Evolutionary conservation across 495 filamentous ascomycete genomes (phyloP), one percentile per base, ranked within the genome.

Genomic region (Xylaria telfairii): DNA sequence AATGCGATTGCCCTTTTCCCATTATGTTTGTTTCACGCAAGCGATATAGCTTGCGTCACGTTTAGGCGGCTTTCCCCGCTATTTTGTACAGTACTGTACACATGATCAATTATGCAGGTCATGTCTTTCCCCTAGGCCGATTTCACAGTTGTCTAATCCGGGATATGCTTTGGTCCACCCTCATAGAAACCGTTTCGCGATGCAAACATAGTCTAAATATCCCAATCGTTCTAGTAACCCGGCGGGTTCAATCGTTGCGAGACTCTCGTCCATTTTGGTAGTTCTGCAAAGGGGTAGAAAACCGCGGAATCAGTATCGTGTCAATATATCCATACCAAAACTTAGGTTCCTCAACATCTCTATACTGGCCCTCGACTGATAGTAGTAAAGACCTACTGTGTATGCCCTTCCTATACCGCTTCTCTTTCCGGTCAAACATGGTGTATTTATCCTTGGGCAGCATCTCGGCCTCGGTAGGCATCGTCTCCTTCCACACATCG

Each of bases 381-480:
- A 37, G 56, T n/a, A 65, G 30, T 37, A 37, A 56, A 57, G 57
- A 92, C 95, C 71, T 85, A 98, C 95, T 98, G 82, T 97, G 96
- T 77, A 98, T 93, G 21, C 92, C 91, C 88, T 99, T 99, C 79
- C 96, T 86, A 82, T 99, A 99, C 72, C 85, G 89, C 90, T 93
- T 97, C 85, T 91, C 95, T 81, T 97, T 98, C 73, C 94, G 90
- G 82, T 96, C 94, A 83, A 98, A 99, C 71, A 99, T 90, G 26
- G 95, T 97, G 84, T 99, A 99, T 81, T 99, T 99, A 82, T 99
- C 96, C 81, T 89, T 92, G 54, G 96, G 90, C 79, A 96, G 79
- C 96, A 99, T 99, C 86, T 98, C 94, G 79, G 89, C 88, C 87
- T 99, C 96, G 37, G 89, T 92, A 26, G 96, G 96, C 96, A 99